Conservation (phyloP, 495 filamentous ascomycete genomes). For the Cudoniella acicularis region DNA sequence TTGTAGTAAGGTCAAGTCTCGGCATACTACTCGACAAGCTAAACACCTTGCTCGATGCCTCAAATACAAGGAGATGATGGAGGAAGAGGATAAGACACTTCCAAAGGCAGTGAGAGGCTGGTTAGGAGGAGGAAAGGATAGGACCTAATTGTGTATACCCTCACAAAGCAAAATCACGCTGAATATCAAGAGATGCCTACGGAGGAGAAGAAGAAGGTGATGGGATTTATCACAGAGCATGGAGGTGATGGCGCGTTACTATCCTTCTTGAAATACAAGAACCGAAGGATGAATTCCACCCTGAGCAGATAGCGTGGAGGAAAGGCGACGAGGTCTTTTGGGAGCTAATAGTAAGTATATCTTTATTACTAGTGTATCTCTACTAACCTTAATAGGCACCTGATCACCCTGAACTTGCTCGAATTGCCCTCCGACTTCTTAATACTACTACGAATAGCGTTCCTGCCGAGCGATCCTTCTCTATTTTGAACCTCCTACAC, state of each 20-base stretch:
- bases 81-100: neutral
- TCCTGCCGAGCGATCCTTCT: conserved; percentile 3
- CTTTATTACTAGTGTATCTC: neutral
- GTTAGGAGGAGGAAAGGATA: neutral
- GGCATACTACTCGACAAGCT: neutral
- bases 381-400: neutral
- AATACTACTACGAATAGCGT: conserved; percentile 5
- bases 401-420: neutral
- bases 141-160: neutral
- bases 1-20: neutral
- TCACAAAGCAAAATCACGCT: neutral
- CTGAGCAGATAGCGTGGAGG: neutral
- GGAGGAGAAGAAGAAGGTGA: neutral
- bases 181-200: neutral
- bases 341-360: neutral
- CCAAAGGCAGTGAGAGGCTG: neutral
- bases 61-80: neutral
- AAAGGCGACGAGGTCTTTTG: neutral
- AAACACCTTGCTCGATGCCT: neutral
- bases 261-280: neutral
- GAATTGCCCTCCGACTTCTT: neutral
- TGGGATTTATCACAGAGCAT: neutral
- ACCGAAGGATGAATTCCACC: neutral
- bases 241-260: neutral
- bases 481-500: conserved; percentile 1